phyloP scores from a whole-genome alignment of 257 asterid genomes.

The Nicotiana paniculata region DNA sequence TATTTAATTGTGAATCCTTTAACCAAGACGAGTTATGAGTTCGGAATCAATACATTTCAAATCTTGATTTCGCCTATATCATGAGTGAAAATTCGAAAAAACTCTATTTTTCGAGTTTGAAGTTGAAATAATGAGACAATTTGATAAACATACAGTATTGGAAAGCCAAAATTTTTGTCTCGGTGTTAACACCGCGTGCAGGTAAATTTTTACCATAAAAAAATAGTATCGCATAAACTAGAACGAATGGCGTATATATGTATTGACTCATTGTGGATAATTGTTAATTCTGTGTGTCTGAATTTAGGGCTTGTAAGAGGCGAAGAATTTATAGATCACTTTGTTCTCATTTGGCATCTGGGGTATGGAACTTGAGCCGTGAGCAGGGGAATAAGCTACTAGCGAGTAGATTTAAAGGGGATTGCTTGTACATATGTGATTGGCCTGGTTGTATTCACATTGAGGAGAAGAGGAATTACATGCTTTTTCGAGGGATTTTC shows the following conservation, averaged over 20 bases:
- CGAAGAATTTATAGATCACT: conserved; percentile 39
- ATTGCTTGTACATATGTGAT: conserved; percentile 71
- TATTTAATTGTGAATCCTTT: too few species aligned
- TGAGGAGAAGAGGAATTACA: conserved; percentile 85
- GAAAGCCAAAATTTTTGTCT: too few species aligned
- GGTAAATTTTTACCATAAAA: too few species aligned
- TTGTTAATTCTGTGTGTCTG: background rate
- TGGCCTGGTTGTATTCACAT: conserved; percentile 89
- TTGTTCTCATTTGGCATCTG: conserved; percentile 62
- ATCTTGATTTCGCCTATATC: too few species aligned
- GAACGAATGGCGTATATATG: background rate
- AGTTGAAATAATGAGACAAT: too few species aligned
- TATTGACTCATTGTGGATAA: background rate
- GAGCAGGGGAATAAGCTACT: conserved; percentile 82
- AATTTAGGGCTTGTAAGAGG: conserved; percentile 22
- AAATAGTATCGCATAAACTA: too few species aligned
- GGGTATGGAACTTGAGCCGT: conserved; percentile 72
- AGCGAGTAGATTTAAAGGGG: conserved; percentile 76
- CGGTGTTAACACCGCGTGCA: too few species aligned
- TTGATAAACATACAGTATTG: too few species aligned
- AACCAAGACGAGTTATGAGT: too few species aligned
- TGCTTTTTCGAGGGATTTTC: conserved; percentile 80
- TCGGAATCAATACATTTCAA: too few species aligned
- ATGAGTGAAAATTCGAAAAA: too few species aligned
- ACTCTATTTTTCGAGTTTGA: too few species aligned